Conservation (phyloP, 495 filamentous ascomycete species). For the Pyrenula massariospora region DNA sequence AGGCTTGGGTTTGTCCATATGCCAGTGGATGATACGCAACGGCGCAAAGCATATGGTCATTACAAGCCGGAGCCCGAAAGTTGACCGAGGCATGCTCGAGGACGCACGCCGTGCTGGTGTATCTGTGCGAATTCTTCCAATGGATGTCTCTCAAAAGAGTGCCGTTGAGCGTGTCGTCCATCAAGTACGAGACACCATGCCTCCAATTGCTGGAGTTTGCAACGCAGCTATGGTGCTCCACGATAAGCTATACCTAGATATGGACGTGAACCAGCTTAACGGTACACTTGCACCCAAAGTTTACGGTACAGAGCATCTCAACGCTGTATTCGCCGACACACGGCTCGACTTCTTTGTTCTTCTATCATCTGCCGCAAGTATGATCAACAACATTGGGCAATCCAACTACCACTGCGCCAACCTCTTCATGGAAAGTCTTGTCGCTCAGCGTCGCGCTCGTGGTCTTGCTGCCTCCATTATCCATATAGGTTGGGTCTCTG, state of each 20-base stretch:
- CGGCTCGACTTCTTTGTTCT: slow-evolving; percentile 27
- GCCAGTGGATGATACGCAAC: slow-evolving; percentile 10
- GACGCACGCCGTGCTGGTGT: too few relatives aligned
- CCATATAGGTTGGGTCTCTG: slow-evolving; percentile 4
- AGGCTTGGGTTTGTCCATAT: slow-evolving; percentile 14
- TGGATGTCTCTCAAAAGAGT: too few relatives aligned
- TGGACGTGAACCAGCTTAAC: slow-evolving; percentile 26
- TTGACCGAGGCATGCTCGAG: too few relatives aligned
- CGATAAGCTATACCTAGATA: slow-evolving; percentile 33
- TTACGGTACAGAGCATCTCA: slow-evolving; percentile 5
- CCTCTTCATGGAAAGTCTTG: slow-evolving; percentile 31
- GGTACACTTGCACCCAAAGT: slow-evolving; percentile 25
- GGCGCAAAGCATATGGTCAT: slow-evolving; percentile 25
- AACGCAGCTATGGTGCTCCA: slow-evolving; percentile 45
- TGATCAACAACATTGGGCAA: slow-evolving; percentile 24
- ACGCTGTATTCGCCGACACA: slow-evolving; percentile 16
- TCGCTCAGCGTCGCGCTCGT: slow-evolving; percentile 15
- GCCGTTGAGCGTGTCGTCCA: too few relatives aligned
- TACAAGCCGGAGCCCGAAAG: slow-evolving; percentile 19
- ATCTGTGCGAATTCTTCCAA: too few relatives aligned
- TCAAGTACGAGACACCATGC: too few relatives aligned
- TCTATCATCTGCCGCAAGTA: slow-evolving; percentile 13
- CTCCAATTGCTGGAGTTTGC: slow-evolving; percentile 31
- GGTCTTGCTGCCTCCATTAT: slow-evolving; percentile 14
- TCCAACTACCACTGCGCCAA: slow-evolving; percentile 41